Conservation (phyloP, 768 basidiomycete species). For the Kwoniella dejecticola region DNA sequence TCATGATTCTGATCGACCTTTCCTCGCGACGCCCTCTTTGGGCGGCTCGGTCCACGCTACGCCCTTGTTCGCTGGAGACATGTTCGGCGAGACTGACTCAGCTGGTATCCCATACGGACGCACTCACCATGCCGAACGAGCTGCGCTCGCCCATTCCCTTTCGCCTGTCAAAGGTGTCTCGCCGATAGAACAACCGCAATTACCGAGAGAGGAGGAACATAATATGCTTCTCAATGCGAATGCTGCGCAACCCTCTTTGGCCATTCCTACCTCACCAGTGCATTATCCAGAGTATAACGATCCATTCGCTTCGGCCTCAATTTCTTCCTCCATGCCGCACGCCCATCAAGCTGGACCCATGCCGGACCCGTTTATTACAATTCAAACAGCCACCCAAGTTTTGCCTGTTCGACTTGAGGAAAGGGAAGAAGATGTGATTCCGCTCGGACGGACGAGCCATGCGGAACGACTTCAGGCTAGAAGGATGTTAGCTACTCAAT, state of each 20-base stretch:
- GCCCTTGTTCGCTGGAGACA: slow-evolving; percentile 29
- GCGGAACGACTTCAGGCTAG: slow-evolving; percentile 47
- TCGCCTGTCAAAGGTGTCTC: slow-evolving; percentile 20
- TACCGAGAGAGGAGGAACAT: slow-evolving; percentile 38
- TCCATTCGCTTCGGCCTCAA: slow-evolving; percentile 15
- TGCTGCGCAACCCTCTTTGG: slow-evolving; percentile 40
- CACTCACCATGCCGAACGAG: slow-evolving; percentile 50
- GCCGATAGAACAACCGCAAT: slow-evolving; percentile 34
- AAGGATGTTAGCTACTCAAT: slow-evolving; percentile 51
- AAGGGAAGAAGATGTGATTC: slow-evolving; percentile 41
- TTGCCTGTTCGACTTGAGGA: slow-evolving; percentile 13
- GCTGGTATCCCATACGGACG: slow-evolving; percentile 49
- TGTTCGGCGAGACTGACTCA: slow-evolving; percentile 34
- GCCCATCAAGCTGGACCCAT: slow-evolving; percentile 50
- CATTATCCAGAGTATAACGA: slow-evolving; percentile 23
- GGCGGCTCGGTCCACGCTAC: slow-evolving; percentile 40
- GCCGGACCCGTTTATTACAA: slow-evolving; percentile 53
- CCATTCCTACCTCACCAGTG: slow-evolving; percentile 6
- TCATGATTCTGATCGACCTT: slow-evolving; percentile 20
- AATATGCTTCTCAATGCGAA: slow-evolving; percentile 46
- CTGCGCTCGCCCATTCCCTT: slow-evolving; percentile 38
- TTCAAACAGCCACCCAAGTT: slow-evolving; percentile 49
- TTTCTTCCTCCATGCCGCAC: slow-evolving; percentile 18
- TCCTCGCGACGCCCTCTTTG: slow-evolving; percentile 49
- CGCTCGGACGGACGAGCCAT: slow-evolving; percentile 50